phyloP scores from a whole-genome alignment of 768 basidiomycete genomes.

The Clavulina sp. region DNA sequence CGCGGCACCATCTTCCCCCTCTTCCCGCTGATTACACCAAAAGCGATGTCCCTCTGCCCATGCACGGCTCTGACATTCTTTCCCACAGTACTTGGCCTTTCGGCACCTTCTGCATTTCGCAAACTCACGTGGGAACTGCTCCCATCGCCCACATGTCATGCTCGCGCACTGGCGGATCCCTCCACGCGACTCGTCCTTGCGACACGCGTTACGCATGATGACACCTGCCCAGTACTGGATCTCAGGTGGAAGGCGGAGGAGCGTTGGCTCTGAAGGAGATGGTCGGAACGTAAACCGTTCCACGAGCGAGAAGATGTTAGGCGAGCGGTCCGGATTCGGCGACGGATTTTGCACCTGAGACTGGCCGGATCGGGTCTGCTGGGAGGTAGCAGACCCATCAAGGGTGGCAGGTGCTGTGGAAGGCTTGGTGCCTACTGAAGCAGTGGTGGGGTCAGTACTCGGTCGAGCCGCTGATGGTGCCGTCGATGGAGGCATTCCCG shows the following conservation, averaged over 20 bases:
- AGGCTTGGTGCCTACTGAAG: too few relatives aligned
- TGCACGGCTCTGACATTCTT: constrained; percentile 89
- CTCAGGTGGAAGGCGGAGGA: constrained; percentile 61
- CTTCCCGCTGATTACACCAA: constrained; percentile 65
- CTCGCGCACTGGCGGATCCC: constrained; percentile 97
- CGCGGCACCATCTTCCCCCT: constrained; percentile 21
- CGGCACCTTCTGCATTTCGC: constrained; percentile 91
- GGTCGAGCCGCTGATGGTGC: constrained; percentile 1
- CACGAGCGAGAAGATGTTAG: constrained; percentile 90
- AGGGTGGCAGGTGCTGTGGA: neutral
- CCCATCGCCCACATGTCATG: constrained; percentile 95
- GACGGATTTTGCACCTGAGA: constrained; percentile 5
- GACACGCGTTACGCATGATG: constrained; percentile 98
- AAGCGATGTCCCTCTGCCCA: constrained; percentile 95
- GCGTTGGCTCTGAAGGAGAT: constrained; percentile 57
- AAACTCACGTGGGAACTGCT: constrained; percentile 81
- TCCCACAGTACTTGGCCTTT: constrained; percentile 97
- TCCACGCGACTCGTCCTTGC: constrained; percentile 85
- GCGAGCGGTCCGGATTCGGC: constrained; percentile 23
- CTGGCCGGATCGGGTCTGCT: constrained; percentile 14
- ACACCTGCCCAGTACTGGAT: constrained; percentile 99
- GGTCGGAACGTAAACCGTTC: constrained; percentile 94
- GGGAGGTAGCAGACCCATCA: constrained; percentile 14
- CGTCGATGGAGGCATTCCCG: constrained; percentile 8
- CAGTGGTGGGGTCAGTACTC: too few relatives aligned